phyloP scores from a whole-genome alignment of 208 protist species.

The Acanthamoeba royreba region DNA sequence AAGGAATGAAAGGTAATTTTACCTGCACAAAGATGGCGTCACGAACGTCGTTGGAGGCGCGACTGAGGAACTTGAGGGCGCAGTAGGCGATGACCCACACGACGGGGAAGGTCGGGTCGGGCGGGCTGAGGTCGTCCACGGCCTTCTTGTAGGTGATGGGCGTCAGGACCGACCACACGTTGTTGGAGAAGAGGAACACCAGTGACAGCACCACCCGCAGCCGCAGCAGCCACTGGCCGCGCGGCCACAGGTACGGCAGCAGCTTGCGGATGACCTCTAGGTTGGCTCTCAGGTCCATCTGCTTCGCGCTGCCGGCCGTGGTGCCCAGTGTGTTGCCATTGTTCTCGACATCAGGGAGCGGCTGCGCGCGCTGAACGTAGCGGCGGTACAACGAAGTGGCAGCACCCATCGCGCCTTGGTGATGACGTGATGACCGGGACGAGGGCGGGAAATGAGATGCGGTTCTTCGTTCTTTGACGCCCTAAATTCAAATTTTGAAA shows the following conservation, averaged over 20 bases:
- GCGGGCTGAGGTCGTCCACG: not conserved
- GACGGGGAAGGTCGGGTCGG: slow-evolving; percentile 46
- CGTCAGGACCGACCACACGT: slow-evolving; percentile 48
- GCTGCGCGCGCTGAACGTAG: not conserved
- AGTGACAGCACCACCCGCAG: slow-evolving; percentile 54
- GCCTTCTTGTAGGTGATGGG: not conserved
- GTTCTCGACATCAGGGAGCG: not conserved
- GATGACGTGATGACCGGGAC: too few relatives aligned
- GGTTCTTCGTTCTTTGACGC: too few relatives aligned
- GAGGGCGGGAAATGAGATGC: too few relatives aligned
- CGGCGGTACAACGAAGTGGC: not conserved
- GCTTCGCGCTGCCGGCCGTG: not conserved
- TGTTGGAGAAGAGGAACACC: slow-evolving; percentile 44
- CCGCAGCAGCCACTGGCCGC: slow-evolving; percentile 25
- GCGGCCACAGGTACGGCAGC: slow-evolving; percentile 62
- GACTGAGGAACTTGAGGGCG: not conserved
- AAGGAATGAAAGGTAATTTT: slow-evolving; percentile 68
- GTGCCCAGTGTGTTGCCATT: not conserved
- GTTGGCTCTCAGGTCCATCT: not conserved
- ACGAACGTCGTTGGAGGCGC: slow-evolving; percentile 71
- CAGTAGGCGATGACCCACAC: slow-evolving; percentile 15
- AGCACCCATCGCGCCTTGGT: too few relatives aligned
- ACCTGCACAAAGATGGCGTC: slow-evolving; percentile 73
- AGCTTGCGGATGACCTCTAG: not conserved
- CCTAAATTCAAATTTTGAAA: too few relatives aligned